Evolutionary conservation across 371 early-diverging fungal genomes (phyloP).

Genomic region (Funneliformis caledonium): DNA sequence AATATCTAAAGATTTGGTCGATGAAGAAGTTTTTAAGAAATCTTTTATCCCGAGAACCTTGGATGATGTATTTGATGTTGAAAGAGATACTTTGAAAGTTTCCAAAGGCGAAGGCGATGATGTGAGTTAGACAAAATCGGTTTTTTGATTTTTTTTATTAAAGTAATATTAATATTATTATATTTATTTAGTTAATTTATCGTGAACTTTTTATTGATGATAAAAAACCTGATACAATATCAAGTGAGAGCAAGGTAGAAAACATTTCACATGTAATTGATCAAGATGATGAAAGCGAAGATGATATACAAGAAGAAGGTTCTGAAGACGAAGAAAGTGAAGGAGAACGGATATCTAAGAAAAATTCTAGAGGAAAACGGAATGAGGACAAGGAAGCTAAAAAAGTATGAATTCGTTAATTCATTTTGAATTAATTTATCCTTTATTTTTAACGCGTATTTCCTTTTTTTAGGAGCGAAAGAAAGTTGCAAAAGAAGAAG

Average conservation of each 20-base stretch:
- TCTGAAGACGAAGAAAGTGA: slow-evolving; percentile 51
- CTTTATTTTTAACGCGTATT: neutral
- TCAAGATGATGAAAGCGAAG: slow-evolving; percentile 38
- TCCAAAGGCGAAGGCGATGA: slow-evolving; percentile 76
- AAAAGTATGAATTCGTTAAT: slow-evolving; percentile 52
- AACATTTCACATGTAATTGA: neutral
- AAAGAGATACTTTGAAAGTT: slow-evolving; percentile 79
- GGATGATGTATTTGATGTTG: slow-evolving; percentile 90
- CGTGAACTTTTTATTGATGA: slow-evolving; percentile 43
- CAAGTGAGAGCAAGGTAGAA: neutral
- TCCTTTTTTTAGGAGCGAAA: slow-evolving; percentile 64
- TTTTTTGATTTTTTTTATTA: slow-evolving; percentile 24
- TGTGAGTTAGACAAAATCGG: slow-evolving; percentile 41
- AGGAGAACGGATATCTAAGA: slow-evolving; percentile 46
- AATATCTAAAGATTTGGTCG: slow-evolving; percentile 55
- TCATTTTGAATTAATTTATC: neutral
- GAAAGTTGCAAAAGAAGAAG: slow-evolving; percentile 84
- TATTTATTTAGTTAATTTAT: slow-evolving; percentile 49
- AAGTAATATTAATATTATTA: neutral
- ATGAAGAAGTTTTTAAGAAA: slow-evolving; percentile 92
- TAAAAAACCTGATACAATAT: neutral
- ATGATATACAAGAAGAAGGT: slow-evolving; percentile 45
- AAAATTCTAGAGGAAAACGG: slow-evolving; percentile 66
- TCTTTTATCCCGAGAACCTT: slow-evolving; percentile 92
- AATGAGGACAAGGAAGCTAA: slow-evolving; percentile 88